Base-by-base conservation (phyloP, 1,284 basidiomycete genomes). In the Tremellales sp. region DNA sequence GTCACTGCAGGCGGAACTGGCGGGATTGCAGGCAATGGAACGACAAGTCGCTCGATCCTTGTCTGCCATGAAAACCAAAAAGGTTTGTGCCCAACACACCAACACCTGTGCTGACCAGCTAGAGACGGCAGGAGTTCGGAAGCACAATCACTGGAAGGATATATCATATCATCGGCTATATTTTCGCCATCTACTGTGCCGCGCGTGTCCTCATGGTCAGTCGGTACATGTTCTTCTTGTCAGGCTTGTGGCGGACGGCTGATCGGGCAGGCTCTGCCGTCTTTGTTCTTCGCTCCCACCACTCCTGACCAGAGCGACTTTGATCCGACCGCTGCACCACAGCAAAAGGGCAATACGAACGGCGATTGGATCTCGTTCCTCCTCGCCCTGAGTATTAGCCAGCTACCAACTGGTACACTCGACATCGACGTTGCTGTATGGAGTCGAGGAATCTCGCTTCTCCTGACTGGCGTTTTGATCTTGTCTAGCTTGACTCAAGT, bases 291-390 rank as follows among this genome's bases (percentile, higher is more conserved):
- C 40, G 50, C 66, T 1, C 66, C 64, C 3, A 43, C 64, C 1
- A 49, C 65, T 3, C 43, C 56, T 1, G 43, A 41, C n/a, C 51
- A 60, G 7, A 25, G 54, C 19, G 52, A 59, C 35, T n/a, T n/a
- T n/a, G n/a, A n/a, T n/a, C n/a, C n/a, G n/a, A n/a, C n/a, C n/a
- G n/a, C n/a, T n/a, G n/a, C n/a, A n/a, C n/a, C n/a, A n/a, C n/a
- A n/a, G n/a, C 58, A 48, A 37, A 63, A 63, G 45, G 70, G 67
- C 12, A 72, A 69, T 44, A 64, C 67, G 23, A 70, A 73, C 49
- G 71, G 71, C 24, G 74, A 75, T 54, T 75, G 74, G 74, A 73
- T 75, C 26, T 72, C 69, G 10, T 74, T 72, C 55, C 56, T 72
- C 25, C 58, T 75, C 40, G 73, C 71, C 8, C 53, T 67, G 8